phyloP scores from a whole-genome alignment of 192 early-diverging fungal genomes.

The Coemansia sp. region DNA sequence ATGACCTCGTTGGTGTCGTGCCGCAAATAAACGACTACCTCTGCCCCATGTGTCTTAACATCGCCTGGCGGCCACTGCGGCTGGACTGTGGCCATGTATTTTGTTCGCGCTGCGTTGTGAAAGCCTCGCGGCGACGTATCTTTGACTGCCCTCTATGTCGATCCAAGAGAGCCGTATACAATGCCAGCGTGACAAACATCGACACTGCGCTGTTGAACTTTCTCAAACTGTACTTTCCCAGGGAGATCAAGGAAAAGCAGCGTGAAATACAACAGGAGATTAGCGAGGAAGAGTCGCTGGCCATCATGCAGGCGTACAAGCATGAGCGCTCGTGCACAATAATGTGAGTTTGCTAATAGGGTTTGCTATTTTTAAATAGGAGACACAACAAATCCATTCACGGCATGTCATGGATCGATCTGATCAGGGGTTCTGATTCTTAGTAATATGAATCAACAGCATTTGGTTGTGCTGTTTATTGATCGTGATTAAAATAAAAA shows the following conservation, averaged over 20 bases:
- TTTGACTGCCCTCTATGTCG: constrained; percentile 77
- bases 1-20: constrained; percentile 66
- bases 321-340: constrained; percentile 27
- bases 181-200: constrained; percentile 61
- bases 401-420: too few species aligned
- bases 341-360: constrained; percentile 17
- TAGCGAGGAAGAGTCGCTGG: constrained; percentile 63
- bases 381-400: background rate
- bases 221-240: constrained; percentile 75
- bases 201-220: constrained; percentile 70
- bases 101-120: constrained; percentile 78
- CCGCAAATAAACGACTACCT: constrained; percentile 79
- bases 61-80: constrained; percentile 78
- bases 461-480: too few species aligned
- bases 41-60: constrained; percentile 76
- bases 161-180: constrained; percentile 57
- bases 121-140: constrained; percentile 65
- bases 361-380: background rate
- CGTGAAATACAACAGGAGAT: constrained; percentile 65
- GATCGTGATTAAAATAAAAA: too few species aligned
- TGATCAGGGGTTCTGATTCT: too few species aligned
- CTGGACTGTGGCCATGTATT: constrained; percentile 74
- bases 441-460: too few species aligned
- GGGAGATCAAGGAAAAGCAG: constrained; percentile 72
- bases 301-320: constrained; percentile 55